Conservation (phyloP, 345 rosid genomes). For the Moricandia moricandioides region DNA sequence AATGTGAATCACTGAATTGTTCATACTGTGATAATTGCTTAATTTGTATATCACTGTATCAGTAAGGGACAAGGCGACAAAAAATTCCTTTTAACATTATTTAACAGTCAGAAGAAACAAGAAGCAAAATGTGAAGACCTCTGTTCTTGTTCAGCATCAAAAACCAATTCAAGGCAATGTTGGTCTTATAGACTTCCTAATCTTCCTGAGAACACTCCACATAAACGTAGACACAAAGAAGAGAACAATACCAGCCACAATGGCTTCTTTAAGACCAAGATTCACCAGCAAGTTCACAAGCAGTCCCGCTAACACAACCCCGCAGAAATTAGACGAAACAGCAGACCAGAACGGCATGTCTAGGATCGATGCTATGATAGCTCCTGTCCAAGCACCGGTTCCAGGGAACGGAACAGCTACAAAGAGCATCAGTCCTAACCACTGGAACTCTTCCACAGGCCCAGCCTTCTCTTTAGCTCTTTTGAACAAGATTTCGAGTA, state of each 20-base stretch:
- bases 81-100: not conserved
- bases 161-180: not conserved
- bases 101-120: not conserved
- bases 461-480: slow-evolving; percentile 78
- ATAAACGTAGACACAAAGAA: slow-evolving; percentile 71
- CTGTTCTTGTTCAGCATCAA: not conserved
- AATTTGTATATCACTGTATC: not conserved
- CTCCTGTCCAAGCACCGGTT: slow-evolving; percentile 98
- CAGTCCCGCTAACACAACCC: slow-evolving; percentile 78
- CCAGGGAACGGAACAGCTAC: slow-evolving; percentile 97
- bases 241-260: slow-evolving; percentile 60
- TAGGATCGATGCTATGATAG: slow-evolving; percentile 78
- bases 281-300: slow-evolving; percentile 81
- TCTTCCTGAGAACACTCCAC: slow-evolving; percentile 73
- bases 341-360: slow-evolving; percentile 91
- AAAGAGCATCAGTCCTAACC: slow-evolving; percentile 94
- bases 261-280: slow-evolving; percentile 77
- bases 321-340: slow-evolving; percentile 71
- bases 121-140: slow-evolving; percentile 6
- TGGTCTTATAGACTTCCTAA: not conserved
- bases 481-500: slow-evolving; percentile 62
- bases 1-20: not conserved
- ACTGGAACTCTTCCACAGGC: slow-evolving; percentile 84
- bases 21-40: not conserved
- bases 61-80: not conserved